Evolutionary conservation across 768 basidiomycete species (phyloP), one percentile per base, ranked within the genome.

Genomic region (Cystofilobasidium macerans): DNA sequence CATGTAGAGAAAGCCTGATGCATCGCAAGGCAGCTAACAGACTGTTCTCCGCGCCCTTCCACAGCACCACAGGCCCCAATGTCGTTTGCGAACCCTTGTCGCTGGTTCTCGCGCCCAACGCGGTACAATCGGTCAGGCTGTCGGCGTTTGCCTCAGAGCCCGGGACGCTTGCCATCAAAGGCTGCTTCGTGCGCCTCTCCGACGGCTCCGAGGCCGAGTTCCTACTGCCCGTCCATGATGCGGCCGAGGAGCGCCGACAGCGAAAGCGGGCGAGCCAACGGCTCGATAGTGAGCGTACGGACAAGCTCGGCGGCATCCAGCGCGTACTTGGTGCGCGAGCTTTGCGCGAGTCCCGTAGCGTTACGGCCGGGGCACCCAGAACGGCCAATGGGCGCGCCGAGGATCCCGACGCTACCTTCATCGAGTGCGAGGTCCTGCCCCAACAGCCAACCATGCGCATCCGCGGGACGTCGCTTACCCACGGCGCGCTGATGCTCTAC

Each of bases 401-500:
- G 40, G 56, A 58, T 57, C 56, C 59, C 11, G 69, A 67, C 5
- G 66, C 60, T 16, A 72, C 69, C 42, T 93, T 87, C 72, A 73
- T 93, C 71, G 84, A 92, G 72, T 93, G 86, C 75, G 79, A 81
- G 42, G 89, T 97, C 24, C 83, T 94, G 24, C 85, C 86, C 1
- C 86, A 89, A 71, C 89, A 92, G 72, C 95, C 95, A 12, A 75
- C 92, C 36, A 78, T 98, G 62, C 83, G 89, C 69, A 86, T 99
- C 74, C 82, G 88, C 63, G 80, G 88, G 73, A 88, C 86, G 20
- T 89, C 88, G n/a, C 78, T 95, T 26, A 93, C 88, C 0, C 91
- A 95, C 71, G 91, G 90, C 1, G 90, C 93, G 0, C 78, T 97
- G 30, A 94, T 95, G 89, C 78, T 98, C 59, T 97, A 94, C 72